phyloP scores from a whole-genome alignment of 257 asterid genomes.

The Lithospermum erythrorhizon region DNA sequence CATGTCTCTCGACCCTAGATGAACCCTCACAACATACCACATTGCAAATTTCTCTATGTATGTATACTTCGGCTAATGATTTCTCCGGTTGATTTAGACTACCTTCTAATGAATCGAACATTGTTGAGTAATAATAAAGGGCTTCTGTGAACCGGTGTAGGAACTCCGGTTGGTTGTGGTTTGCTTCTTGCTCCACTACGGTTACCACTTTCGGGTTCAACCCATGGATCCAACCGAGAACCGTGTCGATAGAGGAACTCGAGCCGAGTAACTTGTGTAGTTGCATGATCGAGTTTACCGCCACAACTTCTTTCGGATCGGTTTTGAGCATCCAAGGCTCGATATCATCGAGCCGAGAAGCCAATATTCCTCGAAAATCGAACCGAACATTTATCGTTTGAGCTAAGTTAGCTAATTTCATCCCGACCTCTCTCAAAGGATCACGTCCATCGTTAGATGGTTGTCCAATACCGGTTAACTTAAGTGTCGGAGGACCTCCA shows the following conservation, averaged over 20 bases:
- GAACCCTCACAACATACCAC: constrained; percentile 22
- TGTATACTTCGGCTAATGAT: constrained; percentile 19
- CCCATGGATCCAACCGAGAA: constrained; percentile 12
- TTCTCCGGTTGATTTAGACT: constrained; percentile 15
- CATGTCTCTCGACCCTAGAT: constrained; percentile 24
- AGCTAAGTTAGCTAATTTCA: constrained; percentile 20
- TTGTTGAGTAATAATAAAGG: constrained; percentile 18
- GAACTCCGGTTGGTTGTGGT: constrained; percentile 16
- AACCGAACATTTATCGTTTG: constrained; percentile 18
- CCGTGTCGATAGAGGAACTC: constrained; percentile 12
- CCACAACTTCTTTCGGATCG: constrained; percentile 21
- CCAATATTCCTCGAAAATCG: constrained; percentile 19
- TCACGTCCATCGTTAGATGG: constrained; percentile 21
- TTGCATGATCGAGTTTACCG: constrained; percentile 24
- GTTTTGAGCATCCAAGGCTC: constrained; percentile 21
- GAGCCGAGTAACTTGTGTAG: constrained; percentile 20
- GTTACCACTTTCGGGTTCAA: constrained; percentile 24
- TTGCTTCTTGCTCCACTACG: constrained; percentile 22
- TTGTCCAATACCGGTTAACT: constrained; percentile 24
- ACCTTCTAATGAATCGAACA: constrained; percentile 23
- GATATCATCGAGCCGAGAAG: constrained; percentile 19
- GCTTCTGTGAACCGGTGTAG: constrained; percentile 22
- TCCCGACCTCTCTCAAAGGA: constrained; percentile 15
- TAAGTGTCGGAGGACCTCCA: constrained; percentile 22
- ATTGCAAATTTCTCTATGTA: constrained; percentile 21